Conservation (phyloP, 2,329 filamentous ascomycete genomes). For the Hyphodiscus sp. region DNA sequence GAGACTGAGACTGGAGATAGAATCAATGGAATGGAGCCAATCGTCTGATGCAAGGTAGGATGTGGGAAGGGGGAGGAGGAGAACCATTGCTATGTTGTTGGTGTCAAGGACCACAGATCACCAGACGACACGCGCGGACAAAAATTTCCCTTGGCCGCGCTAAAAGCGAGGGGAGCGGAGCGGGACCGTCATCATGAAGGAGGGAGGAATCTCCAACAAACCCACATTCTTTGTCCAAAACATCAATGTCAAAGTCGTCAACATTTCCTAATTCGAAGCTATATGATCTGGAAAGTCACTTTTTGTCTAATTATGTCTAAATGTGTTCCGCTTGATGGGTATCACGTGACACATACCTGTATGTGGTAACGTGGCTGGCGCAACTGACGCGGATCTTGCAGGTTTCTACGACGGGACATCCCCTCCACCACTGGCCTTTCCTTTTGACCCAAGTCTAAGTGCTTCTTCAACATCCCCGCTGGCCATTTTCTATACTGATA, state of each 20-base stretch:
- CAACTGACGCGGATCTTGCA: no score
- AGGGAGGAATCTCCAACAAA: background rate
- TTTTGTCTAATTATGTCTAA: background rate
- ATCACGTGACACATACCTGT: no score
- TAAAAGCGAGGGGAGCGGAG: no score
- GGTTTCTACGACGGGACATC: no score
- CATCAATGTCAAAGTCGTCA: background rate
- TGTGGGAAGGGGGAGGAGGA: background rate
- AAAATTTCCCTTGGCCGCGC: background rate
- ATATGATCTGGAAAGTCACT: background rate
- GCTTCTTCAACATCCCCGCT: no score
- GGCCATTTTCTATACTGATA: no score
- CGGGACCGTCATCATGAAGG: slow-evolving; percentile 1
- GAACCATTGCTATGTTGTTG: background rate
- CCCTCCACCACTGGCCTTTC: no score
- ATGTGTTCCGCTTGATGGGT: background rate
- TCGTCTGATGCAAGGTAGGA: background rate
- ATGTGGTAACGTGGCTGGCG: no score
- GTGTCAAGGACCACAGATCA: background rate
- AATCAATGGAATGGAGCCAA: background rate
- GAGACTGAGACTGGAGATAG: background rate
- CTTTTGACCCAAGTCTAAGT: no score
- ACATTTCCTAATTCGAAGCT: background rate
- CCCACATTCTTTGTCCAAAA: background rate
- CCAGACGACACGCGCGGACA: background rate